Base-by-base conservation (phyloP, 148 eudicot species). In the Chenopodium berlandieri region DNA sequence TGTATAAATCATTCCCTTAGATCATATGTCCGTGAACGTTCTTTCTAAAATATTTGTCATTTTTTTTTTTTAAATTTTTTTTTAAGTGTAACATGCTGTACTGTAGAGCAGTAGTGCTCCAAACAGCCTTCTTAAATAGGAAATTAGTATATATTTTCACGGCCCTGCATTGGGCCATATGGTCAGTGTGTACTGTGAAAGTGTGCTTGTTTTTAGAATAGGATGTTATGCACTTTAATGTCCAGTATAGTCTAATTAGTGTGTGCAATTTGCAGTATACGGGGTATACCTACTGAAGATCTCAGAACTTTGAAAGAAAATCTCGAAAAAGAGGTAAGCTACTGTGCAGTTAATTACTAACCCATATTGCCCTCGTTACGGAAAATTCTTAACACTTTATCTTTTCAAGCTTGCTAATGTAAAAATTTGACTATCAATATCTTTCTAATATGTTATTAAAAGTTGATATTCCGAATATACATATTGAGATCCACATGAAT, bases 241-340 rank as follows among this genome's bases (percentile, higher is more conserved):
- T 69, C 62, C 63, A 50, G 37, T 23, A 10, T 80, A 25, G 14
- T 67, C 23, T 81, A 5, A 79, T 82, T 78, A 30, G 47, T 31
- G 48, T 73, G 71, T 84, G 69, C 73, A 31, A 34, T 22, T 8
- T 85, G 84, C 92, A 96, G 99, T 83, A 74, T 94, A 78, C 91
- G 87, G 84, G 99, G 98, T 79, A 90, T 94, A 71, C 84, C 82
- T 68, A 23, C 69, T 4, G 89, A 89, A 58, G 98, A 96, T 86
- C 93, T 96, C 66, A 89, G 78, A 87, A 76, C 34, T 86, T 83
- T 96, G 81, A 96, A 96, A 88, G 91, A 88, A 84, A 89, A 89
- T 84, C 97, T 96, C 67, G 90, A 92, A 80, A 88, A 91, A 89
- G 99, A 96, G 98, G 99, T 92, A 80, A 30, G 56, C 58, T 78